Evolutionary conservation across 176 grass and related monocot genomes (phyloP), one percentile per base, ranked within the genome.

Genomic region (Panicum miliaceum): DNA sequence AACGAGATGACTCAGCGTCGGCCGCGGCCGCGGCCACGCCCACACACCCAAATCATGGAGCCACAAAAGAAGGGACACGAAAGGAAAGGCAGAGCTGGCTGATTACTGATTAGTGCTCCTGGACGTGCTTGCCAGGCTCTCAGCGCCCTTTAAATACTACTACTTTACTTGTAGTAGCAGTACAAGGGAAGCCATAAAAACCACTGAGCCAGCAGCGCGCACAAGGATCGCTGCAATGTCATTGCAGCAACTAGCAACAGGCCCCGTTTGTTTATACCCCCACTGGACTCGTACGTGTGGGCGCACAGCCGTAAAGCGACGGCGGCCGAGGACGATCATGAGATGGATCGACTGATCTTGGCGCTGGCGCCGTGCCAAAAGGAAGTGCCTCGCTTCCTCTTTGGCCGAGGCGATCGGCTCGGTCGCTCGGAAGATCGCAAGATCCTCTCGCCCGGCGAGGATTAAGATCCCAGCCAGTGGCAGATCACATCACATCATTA

Each of bases 401-500:
- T 20, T 9, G 47, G 53, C 22, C 66, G 26, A 48, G 54, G 20
- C 26, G 40, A 82, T 60, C 42, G 35, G 12, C 64, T 22, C 22
- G 16, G 51, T 51, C 76, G 19, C 18, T 51, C 29, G 70, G 69
- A 50, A 69, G 62, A 46, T 71, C 20, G 63, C 23, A 81, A 89
- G 66, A 58, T 4, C n/a, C n/a, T n/a, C 71, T 25, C 20, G 32
- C 26, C 3, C 2, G 77, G 27, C 47, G 64, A 77, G 20, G 88
- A 90, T 87, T 62, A 51, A 68, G 75, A 87, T 90, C 80, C 59
- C 50, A 60, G 32, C 43, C 42, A 72, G n/a, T 72, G 84, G 67
- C 68, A 80, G 72, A 87, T 87, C 68, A 73, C 79, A 87, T 87
- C 68, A 73, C 79, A 60, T 82, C 73, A 64, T 78, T 56, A 67